Evolutionary conservation across 805 yeast species (phyloP), one percentile per base, ranked within the genome.

Genomic region (Monosporozyma aquatica): DNA sequence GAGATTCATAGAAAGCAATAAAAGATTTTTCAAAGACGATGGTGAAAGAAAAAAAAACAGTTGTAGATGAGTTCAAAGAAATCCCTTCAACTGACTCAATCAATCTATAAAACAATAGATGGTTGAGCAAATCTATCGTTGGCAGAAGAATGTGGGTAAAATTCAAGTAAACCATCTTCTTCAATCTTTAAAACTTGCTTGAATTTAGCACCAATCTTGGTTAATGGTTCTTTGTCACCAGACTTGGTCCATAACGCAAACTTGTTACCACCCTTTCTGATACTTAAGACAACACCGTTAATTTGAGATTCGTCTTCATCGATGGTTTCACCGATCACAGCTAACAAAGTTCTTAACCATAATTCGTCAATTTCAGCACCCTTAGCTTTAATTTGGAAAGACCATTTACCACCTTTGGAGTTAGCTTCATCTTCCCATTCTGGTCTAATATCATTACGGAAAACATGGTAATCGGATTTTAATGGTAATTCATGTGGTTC

Each of bases 341-440:
- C 80, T 54, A 92, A 75, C 59, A 92, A 72, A 41, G 89, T 79
- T 66, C 94, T 73, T 60, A 87, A 78, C 98, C 97, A 92, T 59
- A 86, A 72, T 53, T 87, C 95, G 64, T 89, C 90, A 62, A 87
- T 80, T 47, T 78, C 78, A 37, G 70, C 66, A 48, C 67, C 64
- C 50, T 74, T 82, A 48, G 76, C 73, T 63, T 72, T 80, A 67
- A 82, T 79, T 66, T 75, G 80, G 68, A 76, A 84, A 34, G 84
- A 73, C 95, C 96, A 92, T 69, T 85, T 87, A 59, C 98, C 98
- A 61, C 98, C 98, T 54, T 80, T 74, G 46, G 84, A 66, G 67
- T 92, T 92, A 51, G 78, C 76, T 42, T 69, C 72, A 66, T 92
- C 97, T 73, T 92, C 98, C 98, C 98, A 92, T 74, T 92, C 97